Evolutionary conservation across 139 green algal species (phyloP), one percentile per base, ranked within the genome.

Genomic region (Coelastrella sp.): DNA sequence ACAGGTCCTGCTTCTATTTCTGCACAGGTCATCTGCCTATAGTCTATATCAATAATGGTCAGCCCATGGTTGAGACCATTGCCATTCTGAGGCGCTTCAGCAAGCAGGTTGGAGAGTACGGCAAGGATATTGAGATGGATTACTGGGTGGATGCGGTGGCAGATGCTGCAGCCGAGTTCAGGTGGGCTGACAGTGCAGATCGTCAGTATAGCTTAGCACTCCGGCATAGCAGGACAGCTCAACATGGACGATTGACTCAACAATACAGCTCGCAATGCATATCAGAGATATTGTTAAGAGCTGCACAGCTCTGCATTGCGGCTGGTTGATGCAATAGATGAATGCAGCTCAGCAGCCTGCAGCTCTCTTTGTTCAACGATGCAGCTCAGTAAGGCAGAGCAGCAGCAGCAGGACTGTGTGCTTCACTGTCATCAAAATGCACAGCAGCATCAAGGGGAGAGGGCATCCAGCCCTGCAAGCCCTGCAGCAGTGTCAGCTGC

Each of bases 111-210:
- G 25, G 25, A 11, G 19, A 73, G 79, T 85, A 85, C n/a, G 79
- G 79, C 4, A 17, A 11, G 8, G 79, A 85, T 57, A 20, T 58
- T 24, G 58, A 85, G 58, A 7, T 0, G 20, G 79, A 85, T 22
- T 85, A 85, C 22, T 3, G 6, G 19, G 79, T 68, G 59, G 79
- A 85, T 57, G 49, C 20, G 58, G 78, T 27, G 15, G 58, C 56
- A 56, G 78, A 84, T 70, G 79, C 58, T 49, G 12, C 49, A 20
- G 79, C 63, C 11, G 79, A 85, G 9, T 72, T 85, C 58, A 85
- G 79, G 78, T 68, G 61, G 61, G 61, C 14, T 70, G 11, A 4
- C 11, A 20, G 11, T 70, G 61, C 14, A 70, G 4, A 70, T 70
- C 14, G 1, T 70, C 61, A 20, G 68, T 76, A 19, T 14, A 19